Percentiles rank a stretch among this genome's conserved stretches.
phyloP scores from a whole-genome alignment of 2,329 filamentous ascomycete genomes.

The Pseudocercospora macadamiae region DNA sequence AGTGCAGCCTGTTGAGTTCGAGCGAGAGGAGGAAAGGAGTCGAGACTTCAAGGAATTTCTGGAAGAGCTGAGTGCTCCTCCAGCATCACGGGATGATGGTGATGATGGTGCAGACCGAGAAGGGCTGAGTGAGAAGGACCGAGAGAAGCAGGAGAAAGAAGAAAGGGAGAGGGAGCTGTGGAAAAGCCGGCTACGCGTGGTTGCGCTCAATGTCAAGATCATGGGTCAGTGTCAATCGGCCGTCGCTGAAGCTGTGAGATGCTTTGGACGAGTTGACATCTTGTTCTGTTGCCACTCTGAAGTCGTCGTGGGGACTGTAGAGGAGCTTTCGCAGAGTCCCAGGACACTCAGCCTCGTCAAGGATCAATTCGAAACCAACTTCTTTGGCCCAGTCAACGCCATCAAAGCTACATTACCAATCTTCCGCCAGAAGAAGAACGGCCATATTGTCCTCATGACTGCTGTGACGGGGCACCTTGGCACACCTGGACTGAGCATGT shows the following conservation, averaged over 20 bases:
- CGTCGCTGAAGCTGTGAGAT: slow-evolving; percentile 80
- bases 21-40: slow-evolving; percentile 68
- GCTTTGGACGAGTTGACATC: slow-evolving; percentile 87
- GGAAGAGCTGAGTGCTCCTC: slow-evolving; percentile 51
- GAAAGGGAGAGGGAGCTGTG: slow-evolving; percentile 49
- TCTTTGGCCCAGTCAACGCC: slow-evolving; percentile 94
- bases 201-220: slow-evolving; percentile 62
- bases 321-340: slow-evolving; percentile 77
- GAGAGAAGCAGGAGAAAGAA: slow-evolving; percentile 56
- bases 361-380: slow-evolving; percentile 92
- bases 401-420: slow-evolving; percentile 85
- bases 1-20: slow-evolving; percentile 75
- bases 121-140: slow-evolving; percentile 41
- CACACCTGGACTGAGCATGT: slow-evolving; percentile 86
- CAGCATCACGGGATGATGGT: slow-evolving; percentile 8
- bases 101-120: slow-evolving; percentile 37
- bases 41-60: slow-evolving; percentile 80
- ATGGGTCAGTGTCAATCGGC: slow-evolving; percentile 79
- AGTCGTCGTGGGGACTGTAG: slow-evolving; percentile 86
- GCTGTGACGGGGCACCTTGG: slow-evolving; percentile 91
- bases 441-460: slow-evolving; percentile 87
- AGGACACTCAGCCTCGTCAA: slow-evolving; percentile 77
- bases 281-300: slow-evolving; percentile 87
- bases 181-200: slow-evolving; percentile 72
- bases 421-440: slow-evolving; percentile 77